Base-by-base conservation (phyloP, 768 basidiomycete species). In the Saitozyma podzolica region DNA sequence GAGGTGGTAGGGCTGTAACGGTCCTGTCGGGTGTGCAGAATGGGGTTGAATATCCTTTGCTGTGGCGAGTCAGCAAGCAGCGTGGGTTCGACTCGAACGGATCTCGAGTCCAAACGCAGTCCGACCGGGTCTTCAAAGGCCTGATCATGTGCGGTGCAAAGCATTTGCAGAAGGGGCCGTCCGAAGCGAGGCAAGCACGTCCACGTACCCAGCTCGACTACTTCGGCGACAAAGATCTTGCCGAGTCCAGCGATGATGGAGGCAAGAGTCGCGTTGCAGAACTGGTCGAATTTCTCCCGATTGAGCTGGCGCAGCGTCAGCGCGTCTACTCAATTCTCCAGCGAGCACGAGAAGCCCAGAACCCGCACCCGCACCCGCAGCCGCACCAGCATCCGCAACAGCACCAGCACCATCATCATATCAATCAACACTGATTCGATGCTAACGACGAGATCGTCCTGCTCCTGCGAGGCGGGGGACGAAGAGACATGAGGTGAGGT, bases 171-270 rank as follows among this genome's bases (percentile, higher is more conserved):
- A n/a, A n/a, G n/a, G n/a, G n/a, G n/a, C n/a, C n/a, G n/a, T n/a
- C n/a, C n/a, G n/a, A n/a, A n/a, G n/a, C n/a, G n/a, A n/a, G n/a
- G n/a, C n/a, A n/a, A n/a, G n/a, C n/a, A 47, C n/a, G 45, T 47
- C 11, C n/a, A 72, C 71, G 17, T 49, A 75, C 74, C 74, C 40
- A 73, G 43, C 47, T 75, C 74, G n/a, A 75, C 62, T 16, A 75
- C 58, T 40, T 75, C 74, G 14, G 74, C 67, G 5, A 73, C 54
- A 62, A 73, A 73, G n/a, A 75, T 64, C 64, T 75, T 75, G 55
- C 61, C 71, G 60, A 75, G 58, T 64, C 71, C 67, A 9, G 62
- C 74, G 17, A 75, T 37, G 10, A 73, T 54, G 48, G 62, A 52
- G 11, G 59, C 43, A 10, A 70, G 47, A 41, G 61, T 62, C 6